phyloP scores from a whole-genome alignment of 495 filamentous ascomycete genomes.

The Pyrenula massariospora region DNA sequence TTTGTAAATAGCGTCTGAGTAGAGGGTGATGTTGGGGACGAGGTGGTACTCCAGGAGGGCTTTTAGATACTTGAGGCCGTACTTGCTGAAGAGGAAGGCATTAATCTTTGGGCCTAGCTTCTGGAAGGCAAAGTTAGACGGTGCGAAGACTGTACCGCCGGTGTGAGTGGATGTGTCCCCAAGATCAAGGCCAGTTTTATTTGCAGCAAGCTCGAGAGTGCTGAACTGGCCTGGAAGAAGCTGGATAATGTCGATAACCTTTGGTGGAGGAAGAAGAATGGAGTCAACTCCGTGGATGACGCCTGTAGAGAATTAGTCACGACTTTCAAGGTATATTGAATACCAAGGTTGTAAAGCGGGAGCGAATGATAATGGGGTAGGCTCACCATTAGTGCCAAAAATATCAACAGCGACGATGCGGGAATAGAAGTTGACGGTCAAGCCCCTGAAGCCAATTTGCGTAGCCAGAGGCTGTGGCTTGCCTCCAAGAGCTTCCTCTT shows the following conservation, averaged over 20 bases:
- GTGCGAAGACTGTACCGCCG: conserved; percentile 65
- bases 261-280: conserved; percentile 63
- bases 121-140: conserved; percentile 63
- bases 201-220: conserved; percentile 60
- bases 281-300: conserved; percentile 65
- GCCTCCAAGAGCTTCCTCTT: conserved; percentile 39
- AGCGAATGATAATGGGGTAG: neutral
- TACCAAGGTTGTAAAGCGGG: neutral
- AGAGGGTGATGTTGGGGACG: conserved; percentile 62
- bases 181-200: conserved; percentile 54
- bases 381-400: conserved; percentile 25
- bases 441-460: conserved; percentile 38
- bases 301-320: conserved; percentile 38
- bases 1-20: conserved; percentile 67
- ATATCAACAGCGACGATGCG: conserved; percentile 54
- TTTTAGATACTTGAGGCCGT: conserved; percentile 56
- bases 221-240: conserved; percentile 62
- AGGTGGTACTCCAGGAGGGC: conserved; percentile 70
- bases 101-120: conserved; percentile 57
- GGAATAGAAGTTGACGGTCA: conserved; percentile 64
- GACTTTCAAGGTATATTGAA: neutral
- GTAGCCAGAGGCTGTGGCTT: conserved; percentile 58
- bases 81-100: conserved; percentile 65
- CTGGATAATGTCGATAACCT: conserved; percentile 43
- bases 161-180: conserved; percentile 24